Percentiles rank a stretch among this genome's conserved stretches.
phyloP scores from a whole-genome alignment of 306 rosid genomes.

The Trifolium pratense region DNA sequence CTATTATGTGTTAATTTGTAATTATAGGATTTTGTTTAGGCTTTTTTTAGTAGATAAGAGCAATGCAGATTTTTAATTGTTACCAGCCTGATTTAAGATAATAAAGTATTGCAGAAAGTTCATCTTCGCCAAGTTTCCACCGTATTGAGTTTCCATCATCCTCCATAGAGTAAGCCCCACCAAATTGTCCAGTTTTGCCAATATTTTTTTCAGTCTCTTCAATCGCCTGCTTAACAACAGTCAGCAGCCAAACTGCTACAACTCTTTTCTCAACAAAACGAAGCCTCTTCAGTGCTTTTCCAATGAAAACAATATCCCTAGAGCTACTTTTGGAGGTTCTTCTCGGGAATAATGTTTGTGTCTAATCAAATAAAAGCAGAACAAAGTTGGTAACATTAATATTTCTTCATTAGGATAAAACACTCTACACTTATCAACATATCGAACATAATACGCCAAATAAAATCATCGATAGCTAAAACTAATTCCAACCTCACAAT shows the following conservation, averaged over 20 bases:
- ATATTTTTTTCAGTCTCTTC: constrained; percentile 68
- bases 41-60: not conserved
- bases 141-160: constrained; percentile 67
- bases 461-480: too few species aligned
- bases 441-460: too few species aligned
- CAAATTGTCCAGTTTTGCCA: constrained; percentile 78
- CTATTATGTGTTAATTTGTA: constrained; percentile 13
- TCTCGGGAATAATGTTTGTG: too few species aligned
- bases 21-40: constrained; percentile 3
- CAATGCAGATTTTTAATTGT: constrained; percentile 2
- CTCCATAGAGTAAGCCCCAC: constrained; percentile 60
- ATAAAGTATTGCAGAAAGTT: constrained; percentile 72
- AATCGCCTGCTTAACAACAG: constrained; percentile 64
- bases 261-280: constrained; percentile 84
- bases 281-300: constrained; percentile 67
- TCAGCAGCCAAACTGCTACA: constrained; percentile 71
- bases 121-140: constrained; percentile 96
- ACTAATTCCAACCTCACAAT: too few species aligned
- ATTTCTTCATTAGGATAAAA: too few species aligned
- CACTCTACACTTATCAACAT: too few species aligned
- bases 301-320: constrained; percentile 72
- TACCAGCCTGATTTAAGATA: constrained; percentile 24
- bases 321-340: too few species aligned
- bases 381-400: too few species aligned
- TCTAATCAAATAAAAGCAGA: too few species aligned